Base-by-base conservation (phyloP, 805 yeast genomes). In the Lipomyces orientalis region DNA sequence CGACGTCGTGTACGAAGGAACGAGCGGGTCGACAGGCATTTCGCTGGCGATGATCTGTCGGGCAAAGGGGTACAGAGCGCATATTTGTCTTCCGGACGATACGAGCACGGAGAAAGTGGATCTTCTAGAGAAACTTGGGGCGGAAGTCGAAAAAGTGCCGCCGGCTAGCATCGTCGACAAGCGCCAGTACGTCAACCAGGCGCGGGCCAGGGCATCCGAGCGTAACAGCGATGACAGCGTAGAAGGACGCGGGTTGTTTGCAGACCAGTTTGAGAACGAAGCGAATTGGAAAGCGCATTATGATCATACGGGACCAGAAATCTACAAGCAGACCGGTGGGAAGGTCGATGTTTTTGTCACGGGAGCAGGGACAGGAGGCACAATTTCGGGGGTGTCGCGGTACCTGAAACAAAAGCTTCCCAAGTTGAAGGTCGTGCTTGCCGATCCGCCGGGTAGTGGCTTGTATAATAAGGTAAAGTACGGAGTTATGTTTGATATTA, bases 331-430 rank as follows among this genome's bases (percentile, higher is more conserved):
- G 76, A 83, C 89, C 81, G 80, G 84, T 9, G 87, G 88, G 14
- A 70, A 80, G 1, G 74, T 94, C 8, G 96, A 92, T 76, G 88
- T 83, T 60, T 93, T 94, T 76, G 87, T 95, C 54, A 85, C 94
- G 1, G 98, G 98, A 0, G 90, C 97, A 43, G 99, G 99, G 7
- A 94, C 99, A 0, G 99, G 95, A 61, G 99, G 99, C 65, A 95
- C 99, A 1, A 91, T 94, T 58, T 83, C 97, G n/a, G 99, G 99
- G 64, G 93, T 93, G 35, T 86, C 97, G 2, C 83, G 83, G 68
- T 95, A 83, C 78, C 82, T 94, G 74, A 91, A 88, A 74, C 86
- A 82, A 63, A 76, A 80, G 49, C 74, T 81, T 19, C 76, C 81
- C 0, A 58, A 75, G 0, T 75, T 89, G 0, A 81, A 79, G 57